These are phyloP conservation scores for Phytophthora kernoviae DNA, from an alignment of 352 stramenopile genomes.

Conservation along the genomic window DNA sequence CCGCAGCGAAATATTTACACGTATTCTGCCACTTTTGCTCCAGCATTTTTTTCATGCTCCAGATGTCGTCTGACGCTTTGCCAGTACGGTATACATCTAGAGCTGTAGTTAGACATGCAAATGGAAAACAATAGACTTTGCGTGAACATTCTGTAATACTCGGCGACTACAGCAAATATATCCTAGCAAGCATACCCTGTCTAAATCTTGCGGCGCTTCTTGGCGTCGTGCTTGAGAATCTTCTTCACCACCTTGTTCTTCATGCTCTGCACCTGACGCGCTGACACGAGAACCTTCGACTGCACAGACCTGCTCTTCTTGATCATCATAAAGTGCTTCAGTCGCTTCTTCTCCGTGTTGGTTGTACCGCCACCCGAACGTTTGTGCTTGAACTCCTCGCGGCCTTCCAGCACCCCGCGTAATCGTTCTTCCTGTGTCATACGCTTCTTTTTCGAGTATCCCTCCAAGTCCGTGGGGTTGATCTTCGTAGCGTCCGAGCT, in stretches of 20 bases:
- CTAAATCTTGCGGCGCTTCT: slow-evolving; percentile 78
- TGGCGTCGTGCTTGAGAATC: slow-evolving; percentile 87
- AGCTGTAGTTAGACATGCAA: no score
- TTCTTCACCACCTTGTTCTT: slow-evolving; percentile 86
- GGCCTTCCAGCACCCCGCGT: slow-evolving; percentile 85
- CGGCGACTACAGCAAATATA: background rate
- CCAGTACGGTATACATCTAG: no score
- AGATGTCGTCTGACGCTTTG: no score
- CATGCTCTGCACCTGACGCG: slow-evolving; percentile 81
- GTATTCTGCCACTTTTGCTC: no score
- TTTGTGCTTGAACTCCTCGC: slow-evolving; percentile 93
- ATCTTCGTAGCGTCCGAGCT: slow-evolving; percentile 69
- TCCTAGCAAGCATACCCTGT: background rate
- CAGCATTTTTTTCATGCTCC: no score
- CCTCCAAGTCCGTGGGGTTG: slow-evolving; percentile 77
- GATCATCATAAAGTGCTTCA: slow-evolving; percentile 99
- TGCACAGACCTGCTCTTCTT: slow-evolving; percentile 94
- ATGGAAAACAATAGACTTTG: background rate
- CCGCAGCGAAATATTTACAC: no score
- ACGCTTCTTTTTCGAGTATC: slow-evolving; percentile 91
- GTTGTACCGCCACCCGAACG: slow-evolving; percentile 94
- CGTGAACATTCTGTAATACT: background rate
- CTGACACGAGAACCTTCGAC: slow-evolving; percentile 86
- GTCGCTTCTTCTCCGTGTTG: slow-evolving; percentile 97
- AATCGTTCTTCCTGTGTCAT: slow-evolving; percentile 87